Base-by-base conservation (phyloP, 495 filamentous ascomycete genomes). In the Penicillium paradoxum region DNA sequence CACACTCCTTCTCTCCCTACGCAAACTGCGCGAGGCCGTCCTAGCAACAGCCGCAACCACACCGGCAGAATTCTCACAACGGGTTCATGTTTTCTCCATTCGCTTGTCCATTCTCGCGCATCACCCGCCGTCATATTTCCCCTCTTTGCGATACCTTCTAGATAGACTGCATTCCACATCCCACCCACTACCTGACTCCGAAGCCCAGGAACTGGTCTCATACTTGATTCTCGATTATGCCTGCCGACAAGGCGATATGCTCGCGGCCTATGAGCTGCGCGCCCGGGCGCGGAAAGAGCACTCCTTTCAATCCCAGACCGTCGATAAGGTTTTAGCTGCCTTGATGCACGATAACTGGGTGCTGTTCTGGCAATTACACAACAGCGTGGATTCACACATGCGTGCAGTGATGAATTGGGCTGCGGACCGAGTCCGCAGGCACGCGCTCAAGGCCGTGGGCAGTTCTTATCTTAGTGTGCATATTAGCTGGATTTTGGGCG, bases 21-120 rank as follows among this genome's bases (percentile, higher is more conserved):
- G 93, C 49, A 97, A 96, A 67, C 79, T 98, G 34, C 83, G 93
- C 38, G 93, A 98, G 73, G 90, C 83, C 38, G 82, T 97, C 45
- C 45, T 73, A 36, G 68, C 73, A 50, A 82, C 92, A 0, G 85
- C 89, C 30, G 83, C 84, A 17, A 73, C 78, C 32, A 85, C 89
- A 6, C 70, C 74, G 1, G 45, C 70, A 50, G 73, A 76, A 44
- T 90, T 90, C 66, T 80, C 85, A 14, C 75, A 83, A 32, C 82
- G 85, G 48, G 86, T 83, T 24, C 83, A 88, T 60, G 74, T 86
- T 45, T 95, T 96, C 78, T 86, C 86, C 64, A 87, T 92, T 58
- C 86, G 90, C 43, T 73, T 90, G 15, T 83, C 88, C 4, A 89
- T 98, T 39, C 79, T 91, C 18, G 79, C 85, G 49, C 83, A 82